Evolutionary conservation across 2,329 filamentous ascomycete genomes (phyloP), one percentile per base, ranked within the genome.

Genomic region (Apiospora hydei): DNA sequence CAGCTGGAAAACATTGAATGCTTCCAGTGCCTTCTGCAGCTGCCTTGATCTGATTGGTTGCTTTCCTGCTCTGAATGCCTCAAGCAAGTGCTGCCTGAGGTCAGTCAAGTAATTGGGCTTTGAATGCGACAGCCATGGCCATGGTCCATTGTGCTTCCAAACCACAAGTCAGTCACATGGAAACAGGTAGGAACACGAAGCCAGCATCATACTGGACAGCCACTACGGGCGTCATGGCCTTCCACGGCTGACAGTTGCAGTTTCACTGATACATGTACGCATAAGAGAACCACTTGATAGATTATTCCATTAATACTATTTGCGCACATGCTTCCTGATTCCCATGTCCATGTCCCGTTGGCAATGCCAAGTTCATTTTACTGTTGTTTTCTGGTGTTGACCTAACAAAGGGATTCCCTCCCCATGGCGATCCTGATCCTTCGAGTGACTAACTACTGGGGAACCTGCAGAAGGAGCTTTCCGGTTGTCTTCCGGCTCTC

Each of bases 401-500:
- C 13, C 49, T 6, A n/a, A 11, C 46, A 10, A n/a, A 1, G 46
- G 18, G 5, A 51, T 14, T 51, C 11, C n/a, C n/a, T 26, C n/a
- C 11, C 11, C 13, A 43, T 43, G 41, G 41, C 49, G 4, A n/a
- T 26, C 3, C 30, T 67, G 11, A 10, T 10, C 30, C 57, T 4
- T 44, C 8, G 11, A 38, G 34, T 38, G 34, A 30, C 18, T 69
- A 18, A 34, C 72, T 76, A 81, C 57, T 80, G 79, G 18, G 76
- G 74, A 11, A 79, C 78, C 57, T 81, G 77, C 78, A 98, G 81
- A 71, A 98, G 81, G 74, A 97, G 82, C 85, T 98, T 98, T 24
- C 95, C 95, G 14, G 90, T 94, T 1, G 94, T 96, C 85, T 92
- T 94, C 77, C 95, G 87, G 57, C 93, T 89, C 83, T 97, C 93